Conservation (phyloP, 352 stramenopile genomes). For the Thalassiosira ordinaria region DNA sequence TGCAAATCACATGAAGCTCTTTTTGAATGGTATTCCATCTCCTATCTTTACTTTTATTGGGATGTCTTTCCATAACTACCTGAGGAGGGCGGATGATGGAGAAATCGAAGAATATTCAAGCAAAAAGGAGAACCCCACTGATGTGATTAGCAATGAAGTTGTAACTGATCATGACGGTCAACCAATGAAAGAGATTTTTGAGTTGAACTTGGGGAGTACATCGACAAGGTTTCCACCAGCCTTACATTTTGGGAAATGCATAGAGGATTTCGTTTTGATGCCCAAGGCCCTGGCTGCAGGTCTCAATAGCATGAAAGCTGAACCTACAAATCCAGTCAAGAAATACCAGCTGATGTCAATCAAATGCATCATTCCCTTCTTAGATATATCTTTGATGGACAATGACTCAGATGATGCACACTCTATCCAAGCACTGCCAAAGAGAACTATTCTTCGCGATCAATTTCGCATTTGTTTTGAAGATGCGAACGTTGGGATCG, state of each 20-base stretch:
- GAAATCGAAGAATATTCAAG: slow-evolving; percentile 57
- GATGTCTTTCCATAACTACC: slow-evolving; percentile 40
- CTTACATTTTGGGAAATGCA: slow-evolving; percentile 58
- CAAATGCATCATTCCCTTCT: slow-evolving; percentile 48
- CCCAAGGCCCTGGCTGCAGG: slow-evolving; percentile 58
- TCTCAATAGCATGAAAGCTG: slow-evolving; percentile 48
- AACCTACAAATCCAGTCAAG: slow-evolving; percentile 21
- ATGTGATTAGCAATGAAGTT: slow-evolving; percentile 16
- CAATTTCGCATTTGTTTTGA: slow-evolving; percentile 56
- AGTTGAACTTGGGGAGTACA: slow-evolving; percentile 46
- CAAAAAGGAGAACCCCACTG: slow-evolving; percentile 18
- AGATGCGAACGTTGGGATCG: slow-evolving; percentile 42
- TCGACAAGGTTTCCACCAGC: slow-evolving; percentile 48
- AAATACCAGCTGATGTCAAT: slow-evolving; percentile 66
- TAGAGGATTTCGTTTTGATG: slow-evolving; percentile 60
- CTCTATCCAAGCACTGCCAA: not conserved
- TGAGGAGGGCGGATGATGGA: slow-evolving; percentile 34
- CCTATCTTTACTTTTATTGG: slow-evolving; percentile 54
- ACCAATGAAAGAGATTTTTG: slow-evolving; percentile 64
- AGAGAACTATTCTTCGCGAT: slow-evolving; percentile 33
- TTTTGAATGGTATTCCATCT: slow-evolving; percentile 49
- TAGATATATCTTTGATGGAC: slow-evolving; percentile 56
- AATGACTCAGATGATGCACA: slow-evolving; percentile 10
- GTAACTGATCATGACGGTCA: slow-evolving; percentile 49
- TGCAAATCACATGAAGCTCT: slow-evolving; percentile 28